Base-by-base conservation (phyloP, 163 green algal genomes). In the Chloromonas sp. region DNA sequence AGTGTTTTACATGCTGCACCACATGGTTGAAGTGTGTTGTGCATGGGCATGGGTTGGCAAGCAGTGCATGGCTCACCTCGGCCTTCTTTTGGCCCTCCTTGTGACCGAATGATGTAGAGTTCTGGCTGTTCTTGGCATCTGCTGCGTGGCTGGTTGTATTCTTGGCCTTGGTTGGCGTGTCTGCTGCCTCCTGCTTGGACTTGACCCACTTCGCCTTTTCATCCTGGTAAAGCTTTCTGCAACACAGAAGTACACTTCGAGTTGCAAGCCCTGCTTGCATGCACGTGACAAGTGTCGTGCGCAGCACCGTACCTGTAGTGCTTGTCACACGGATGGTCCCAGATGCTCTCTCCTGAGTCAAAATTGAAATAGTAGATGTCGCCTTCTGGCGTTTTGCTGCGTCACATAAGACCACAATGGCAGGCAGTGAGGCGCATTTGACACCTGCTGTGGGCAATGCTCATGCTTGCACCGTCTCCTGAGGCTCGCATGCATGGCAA, bases 301-400 rank as follows among this genome's bases (percentile, higher is more conserved):
- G 36, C 36, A 36, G 36, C 36, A 36, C 36, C 36, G 36, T 36
- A 91, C 90, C 90, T 86, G 79, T 88, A 93, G 60, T 89, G 82
- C 66, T 90, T 88, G 87, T 98, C 94, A 61, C 92, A 96, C 2
- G 94, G 94, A 85, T 98, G 94, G 78, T 98, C 94, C 94, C 94
- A 98, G n/a, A 94, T 92, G 89, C 90, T 95, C 82, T 96, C 91
- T 0, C 94, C 94, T 0, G 88, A 94, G 3, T 60, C 78, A 83
- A 97, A 96, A 84, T 97, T 96, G 89, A 97, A 98, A 84, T 98
- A 98, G 82, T 97, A 98, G 2, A 98, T 94, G 58, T 97, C 92
- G 0, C 91, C 91, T 1, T 89, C 87, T 3, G 92, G 91, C 58
- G 92, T 94, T 87, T 93, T 92, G 90, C 94, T 95, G 92, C 86